A percentile compares a stretch with the other conserved stretches of the same genome.
phyloP scores from a whole-genome alignment of 495 filamentous ascomycete genomes.

The Neurospora tetrasperma region DNA sequence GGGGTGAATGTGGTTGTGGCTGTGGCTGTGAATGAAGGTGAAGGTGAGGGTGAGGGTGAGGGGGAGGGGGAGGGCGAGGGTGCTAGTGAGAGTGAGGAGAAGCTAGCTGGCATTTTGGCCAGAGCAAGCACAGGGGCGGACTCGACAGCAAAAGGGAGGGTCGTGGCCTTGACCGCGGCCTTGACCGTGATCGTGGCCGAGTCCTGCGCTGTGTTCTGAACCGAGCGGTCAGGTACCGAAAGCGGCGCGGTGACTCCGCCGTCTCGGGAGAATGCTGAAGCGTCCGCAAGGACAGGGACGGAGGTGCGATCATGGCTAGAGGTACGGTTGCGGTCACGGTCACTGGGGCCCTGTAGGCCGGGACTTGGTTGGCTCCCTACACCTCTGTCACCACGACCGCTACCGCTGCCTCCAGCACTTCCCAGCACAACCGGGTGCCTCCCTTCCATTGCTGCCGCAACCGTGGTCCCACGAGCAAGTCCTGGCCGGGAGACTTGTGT shows the following conservation, averaged over 20 bases:
- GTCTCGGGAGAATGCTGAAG: background rate
- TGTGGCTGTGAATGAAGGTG: background rate
- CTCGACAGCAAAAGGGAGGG: background rate
- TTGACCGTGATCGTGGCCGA: background rate
- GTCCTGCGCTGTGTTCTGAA: background rate
- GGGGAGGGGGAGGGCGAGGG: conserved; percentile 10
- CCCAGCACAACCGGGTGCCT: background rate
- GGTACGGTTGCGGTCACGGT: background rate
- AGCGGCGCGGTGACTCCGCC: background rate
- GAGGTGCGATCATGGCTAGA: background rate
- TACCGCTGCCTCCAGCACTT: background rate
- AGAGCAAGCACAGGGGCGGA: background rate
- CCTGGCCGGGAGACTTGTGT: background rate
- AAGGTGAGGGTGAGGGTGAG: conserved; percentile 40
- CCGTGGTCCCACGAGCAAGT: background rate
- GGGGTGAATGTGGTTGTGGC: background rate
- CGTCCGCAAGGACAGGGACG: background rate
- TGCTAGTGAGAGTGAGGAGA: conserved; percentile 13
- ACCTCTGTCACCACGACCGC: background rate
- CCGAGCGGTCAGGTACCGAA: background rate
- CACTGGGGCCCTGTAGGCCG: background rate
- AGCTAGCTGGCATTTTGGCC: background rate
- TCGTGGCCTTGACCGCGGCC: background rate
- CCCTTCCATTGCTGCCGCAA: background rate
- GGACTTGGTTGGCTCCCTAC: background rate